Conservation (phyloP, 257 asterid species). For the Linderniella brevidens region DNA sequence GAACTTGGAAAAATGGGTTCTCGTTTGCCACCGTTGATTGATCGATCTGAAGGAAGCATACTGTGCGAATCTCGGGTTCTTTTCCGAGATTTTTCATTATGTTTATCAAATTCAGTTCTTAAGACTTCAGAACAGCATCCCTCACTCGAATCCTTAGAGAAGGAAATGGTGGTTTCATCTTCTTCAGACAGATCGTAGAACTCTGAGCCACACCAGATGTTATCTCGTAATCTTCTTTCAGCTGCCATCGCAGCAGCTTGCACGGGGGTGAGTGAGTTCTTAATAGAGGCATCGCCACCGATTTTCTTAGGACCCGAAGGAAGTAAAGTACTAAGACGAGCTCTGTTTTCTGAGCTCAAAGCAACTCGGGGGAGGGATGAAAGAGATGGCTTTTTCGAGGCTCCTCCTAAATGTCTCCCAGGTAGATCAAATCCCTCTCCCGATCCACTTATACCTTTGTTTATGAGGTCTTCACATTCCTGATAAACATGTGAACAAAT, state of each 20-base stretch:
- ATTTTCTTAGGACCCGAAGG: conserved; percentile 75
- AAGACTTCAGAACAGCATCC: conserved; percentile 24
- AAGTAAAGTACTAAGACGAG: conserved; percentile 41
- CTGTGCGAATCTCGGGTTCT: conserved; percentile 30
- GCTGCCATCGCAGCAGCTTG: conserved; percentile 99
- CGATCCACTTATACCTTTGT: conserved; percentile 58
- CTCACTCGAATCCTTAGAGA: conserved; percentile 9
- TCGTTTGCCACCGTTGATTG: conserved; percentile 13
- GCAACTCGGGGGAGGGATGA: conserved; percentile 52
- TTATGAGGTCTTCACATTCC: conserved; percentile 84
- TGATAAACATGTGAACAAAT: conserved; percentile 9
- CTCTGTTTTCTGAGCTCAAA: conserved; percentile 66
- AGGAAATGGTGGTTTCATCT: conserved; percentile 22
- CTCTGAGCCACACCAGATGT: conserved; percentile 91
- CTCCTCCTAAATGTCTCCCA: conserved; percentile 80
- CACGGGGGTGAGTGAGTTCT: conserved; percentile 56
- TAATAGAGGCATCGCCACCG: conserved; percentile 73
- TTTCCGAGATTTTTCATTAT: conserved; percentile 29
- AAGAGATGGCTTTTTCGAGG: conserved; percentile 27
- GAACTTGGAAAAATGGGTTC: conserved; percentile 22
- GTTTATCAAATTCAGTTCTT: conserved; percentile 12
- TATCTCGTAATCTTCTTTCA: conserved; percentile 76
- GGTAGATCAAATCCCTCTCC: conserved; percentile 86
- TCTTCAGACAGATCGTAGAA: conserved; percentile 34
- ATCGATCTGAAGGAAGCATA: conserved; percentile 8